These are phyloP conservation scores for Mycena latifolia DNA, from an alignment of 768 basidiomycete species.

Conservation along the genomic window DNA sequence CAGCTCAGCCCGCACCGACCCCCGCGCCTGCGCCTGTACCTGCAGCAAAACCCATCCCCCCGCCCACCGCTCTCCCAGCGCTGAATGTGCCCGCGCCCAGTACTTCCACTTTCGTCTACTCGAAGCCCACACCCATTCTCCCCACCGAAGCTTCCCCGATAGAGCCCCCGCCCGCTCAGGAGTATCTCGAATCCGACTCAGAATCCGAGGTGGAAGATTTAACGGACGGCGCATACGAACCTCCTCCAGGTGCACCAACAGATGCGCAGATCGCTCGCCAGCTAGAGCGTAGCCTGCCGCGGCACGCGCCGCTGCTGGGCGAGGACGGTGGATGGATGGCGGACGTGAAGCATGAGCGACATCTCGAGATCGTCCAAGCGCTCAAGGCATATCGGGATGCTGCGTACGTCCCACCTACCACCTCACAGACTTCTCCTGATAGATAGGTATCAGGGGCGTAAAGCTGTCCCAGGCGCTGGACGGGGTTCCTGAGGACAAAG, in stretches of 20 bases:
- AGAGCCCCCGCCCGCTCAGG: slow-evolving; percentile 2
- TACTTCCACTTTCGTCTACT: slow-evolving; percentile 38
- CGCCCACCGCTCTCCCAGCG: slow-evolving; percentile 53
- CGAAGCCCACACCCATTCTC: slow-evolving; percentile 49
- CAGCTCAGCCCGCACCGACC: slow-evolving; percentile 10
- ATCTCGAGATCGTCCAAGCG: slow-evolving; percentile 68
- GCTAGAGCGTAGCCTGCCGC: slow-evolving; percentile 78
- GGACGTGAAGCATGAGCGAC: slow-evolving; percentile 67
- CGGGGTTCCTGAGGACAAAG: slow-evolving; percentile 34
- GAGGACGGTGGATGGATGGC: slow-evolving; percentile 79
- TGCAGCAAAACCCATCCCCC: background rate
- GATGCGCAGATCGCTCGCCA: slow-evolving; percentile 73
- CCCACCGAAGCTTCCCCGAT: slow-evolving; percentile 44
- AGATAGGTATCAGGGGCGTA: slow-evolving; percentile 33
- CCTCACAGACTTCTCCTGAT: slow-evolving; percentile 29
- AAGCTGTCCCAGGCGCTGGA: slow-evolving; percentile 32
- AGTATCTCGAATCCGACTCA: slow-evolving; percentile 22
- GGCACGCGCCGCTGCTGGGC: slow-evolving; percentile 74
- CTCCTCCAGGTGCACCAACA: slow-evolving; percentile 36
- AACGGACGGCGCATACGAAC: slow-evolving; percentile 36
- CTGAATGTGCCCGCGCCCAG: slow-evolving; percentile 46
- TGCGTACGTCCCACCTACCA: slow-evolving; percentile 49
- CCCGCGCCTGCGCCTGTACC: background rate
- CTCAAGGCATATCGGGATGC: slow-evolving; percentile 75
- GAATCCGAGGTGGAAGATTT: slow-evolving; percentile 48